Conservation (phyloP, 2,329 filamentous ascomycete genomes). For the Epichloe baconii region DNA sequence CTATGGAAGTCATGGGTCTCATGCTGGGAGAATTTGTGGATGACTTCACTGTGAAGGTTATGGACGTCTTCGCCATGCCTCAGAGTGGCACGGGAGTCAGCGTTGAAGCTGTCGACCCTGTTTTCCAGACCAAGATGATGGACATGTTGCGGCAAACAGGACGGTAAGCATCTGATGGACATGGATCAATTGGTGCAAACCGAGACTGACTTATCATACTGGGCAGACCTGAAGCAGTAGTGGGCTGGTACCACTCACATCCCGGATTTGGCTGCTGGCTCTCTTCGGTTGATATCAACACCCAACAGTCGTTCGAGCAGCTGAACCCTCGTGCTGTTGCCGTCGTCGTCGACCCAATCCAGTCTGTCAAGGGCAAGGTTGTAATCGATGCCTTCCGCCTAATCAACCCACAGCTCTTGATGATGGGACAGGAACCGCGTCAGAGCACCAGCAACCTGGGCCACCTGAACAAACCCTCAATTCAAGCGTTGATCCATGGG, state of each 20-base stretch:
- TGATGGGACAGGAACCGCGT: slow-evolving; percentile 94
- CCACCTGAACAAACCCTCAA: slow-evolving; percentile 98
- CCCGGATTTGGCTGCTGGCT: slow-evolving; percentile 99
- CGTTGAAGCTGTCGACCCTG: slow-evolving; percentile 94
- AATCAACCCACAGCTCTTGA: slow-evolving; percentile 93
- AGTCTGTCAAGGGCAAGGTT: slow-evolving; percentile 98
- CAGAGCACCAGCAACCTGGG: slow-evolving; percentile 97
- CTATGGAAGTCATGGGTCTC: slow-evolving; percentile 99
- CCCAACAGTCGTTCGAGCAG: slow-evolving; percentile 99
- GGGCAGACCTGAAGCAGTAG: slow-evolving; percentile 79
- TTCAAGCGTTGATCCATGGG: slow-evolving; percentile 95
- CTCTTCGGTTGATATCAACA: slow-evolving; percentile 98
- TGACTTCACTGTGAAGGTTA: slow-evolving; percentile 95
- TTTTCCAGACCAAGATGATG: slow-evolving; percentile 99
- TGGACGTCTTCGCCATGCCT: slow-evolving; percentile 98
- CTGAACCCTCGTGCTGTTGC: slow-evolving; percentile 92
- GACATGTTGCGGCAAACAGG: slow-evolving; percentile 98
- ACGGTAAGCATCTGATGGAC: slow-evolving; percentile 43
- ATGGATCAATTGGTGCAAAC: not conserved
- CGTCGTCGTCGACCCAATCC: slow-evolving; percentile 95
- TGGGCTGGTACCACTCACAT: slow-evolving; percentile 99
- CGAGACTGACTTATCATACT: not conserved
- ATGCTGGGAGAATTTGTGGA: slow-evolving; percentile 99
- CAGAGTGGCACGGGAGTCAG: slow-evolving; percentile 97
- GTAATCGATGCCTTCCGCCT: slow-evolving; percentile 98